phyloP scores from a whole-genome alignment of 371 early-diverging fungal species.

The Umbelopsis sp. region DNA sequence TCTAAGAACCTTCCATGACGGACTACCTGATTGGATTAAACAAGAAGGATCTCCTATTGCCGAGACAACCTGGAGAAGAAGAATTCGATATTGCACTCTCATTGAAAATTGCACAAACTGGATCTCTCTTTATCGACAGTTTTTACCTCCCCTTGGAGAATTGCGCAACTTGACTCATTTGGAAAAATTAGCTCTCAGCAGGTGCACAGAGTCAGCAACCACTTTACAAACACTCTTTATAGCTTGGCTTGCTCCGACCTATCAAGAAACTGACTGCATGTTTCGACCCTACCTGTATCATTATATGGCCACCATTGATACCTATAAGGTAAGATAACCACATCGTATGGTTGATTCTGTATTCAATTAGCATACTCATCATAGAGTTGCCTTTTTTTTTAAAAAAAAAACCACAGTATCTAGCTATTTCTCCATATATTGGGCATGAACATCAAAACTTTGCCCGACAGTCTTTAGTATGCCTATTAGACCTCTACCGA shows the following conservation, averaged over 20 bases:
- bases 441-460: not conserved
- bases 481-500: constrained; percentile 33
- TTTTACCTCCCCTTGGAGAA: not conserved
- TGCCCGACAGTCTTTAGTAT: constrained; percentile 18
- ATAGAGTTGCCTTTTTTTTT: not conserved
- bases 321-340: constrained; percentile 28
- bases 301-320: constrained; percentile 36
- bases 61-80: not conserved
- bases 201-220: not conserved
- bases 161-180: not conserved
- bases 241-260: not conserved
- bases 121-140: not conserved
- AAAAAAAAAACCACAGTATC: not conserved
- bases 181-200: not conserved
- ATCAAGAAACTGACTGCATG: constrained; percentile 32
- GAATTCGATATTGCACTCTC: not conserved
- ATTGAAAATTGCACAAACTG: constrained; percentile 10
- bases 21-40: not conserved
- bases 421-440: constrained; percentile 2
- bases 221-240: not conserved
- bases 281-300: constrained; percentile 47
- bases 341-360: no score
- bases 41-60: not conserved
- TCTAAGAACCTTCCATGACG: not conserved
- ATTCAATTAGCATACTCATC: no score